Evolutionary conservation across 495 filamentous ascomycete genomes (phyloP).

Genomic region (Pseudoneurospora amorphoporcata): DNA sequence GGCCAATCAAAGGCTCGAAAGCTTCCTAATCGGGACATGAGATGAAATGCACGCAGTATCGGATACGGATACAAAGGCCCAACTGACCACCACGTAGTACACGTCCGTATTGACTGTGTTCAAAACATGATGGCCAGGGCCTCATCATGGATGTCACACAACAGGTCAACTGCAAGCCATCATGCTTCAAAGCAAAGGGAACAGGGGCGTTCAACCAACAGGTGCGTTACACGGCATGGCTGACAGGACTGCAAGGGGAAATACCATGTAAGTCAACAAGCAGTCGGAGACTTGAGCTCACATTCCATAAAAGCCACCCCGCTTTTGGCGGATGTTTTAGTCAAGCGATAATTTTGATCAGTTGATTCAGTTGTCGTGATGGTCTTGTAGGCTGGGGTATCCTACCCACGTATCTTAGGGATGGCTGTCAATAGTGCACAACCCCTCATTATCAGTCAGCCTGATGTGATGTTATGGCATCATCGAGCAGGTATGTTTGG

Average conservation of each 20-base stretch:
- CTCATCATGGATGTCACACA: background rate
- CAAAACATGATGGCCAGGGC: background rate
- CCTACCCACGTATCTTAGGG: background rate
- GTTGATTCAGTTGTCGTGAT: background rate
- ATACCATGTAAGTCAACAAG: background rate
- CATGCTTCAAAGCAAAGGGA: background rate
- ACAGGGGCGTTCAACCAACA: background rate
- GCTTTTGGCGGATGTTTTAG: background rate
- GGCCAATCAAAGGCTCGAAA: constrained; percentile 13
- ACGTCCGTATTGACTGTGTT: background rate
- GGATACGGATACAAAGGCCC: background rate
- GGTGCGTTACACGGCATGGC: background rate
- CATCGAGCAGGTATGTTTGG: background rate
- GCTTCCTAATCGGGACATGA: constrained; percentile 13
- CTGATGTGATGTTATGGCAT: background rate
- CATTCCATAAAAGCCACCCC: background rate
- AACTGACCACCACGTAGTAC: background rate
- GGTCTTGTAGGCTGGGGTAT: background rate
- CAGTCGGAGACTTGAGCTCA: background rate
- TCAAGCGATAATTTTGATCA: background rate
- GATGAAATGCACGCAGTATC: background rate
- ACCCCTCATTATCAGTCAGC: background rate
- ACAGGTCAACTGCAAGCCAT: background rate
- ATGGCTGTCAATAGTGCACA: background rate
- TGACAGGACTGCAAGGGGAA: background rate